These are phyloP conservation scores for Byssoonygena ceratinophila DNA, from an alignment of 2,329 filamentous ascomycete genomes.

Conservation along the genomic window DNA sequence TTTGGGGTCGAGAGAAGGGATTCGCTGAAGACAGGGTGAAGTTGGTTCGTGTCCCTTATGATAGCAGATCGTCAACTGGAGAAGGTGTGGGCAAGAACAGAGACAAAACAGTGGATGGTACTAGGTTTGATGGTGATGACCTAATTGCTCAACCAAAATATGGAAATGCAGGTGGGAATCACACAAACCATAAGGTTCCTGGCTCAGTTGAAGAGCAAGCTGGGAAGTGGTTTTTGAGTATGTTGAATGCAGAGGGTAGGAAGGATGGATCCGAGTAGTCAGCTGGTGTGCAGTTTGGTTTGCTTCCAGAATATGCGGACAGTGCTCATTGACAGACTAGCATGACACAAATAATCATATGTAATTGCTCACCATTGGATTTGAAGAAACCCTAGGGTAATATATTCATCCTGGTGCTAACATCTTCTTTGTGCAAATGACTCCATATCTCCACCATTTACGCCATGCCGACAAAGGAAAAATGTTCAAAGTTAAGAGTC, in stretches of 20 bases:
- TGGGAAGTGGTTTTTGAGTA: conserved; percentile 13
- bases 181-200: not conserved
- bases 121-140: not conserved
- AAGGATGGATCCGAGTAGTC: not conserved
- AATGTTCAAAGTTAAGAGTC: not conserved
- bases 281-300: no score
- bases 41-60: conserved; percentile 12
- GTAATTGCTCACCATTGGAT: conserved; percentile 1
- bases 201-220: conserved; percentile 13
- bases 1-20: conserved; percentile 34
- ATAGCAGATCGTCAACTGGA: not conserved
- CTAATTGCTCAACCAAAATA: not conserved
- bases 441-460: conserved; percentile 9
- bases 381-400: not conserved
- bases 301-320: no score
- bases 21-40: conserved; percentile 31
- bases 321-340: no score
- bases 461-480: conserved; percentile 8
- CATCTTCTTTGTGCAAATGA: conserved; percentile 7
- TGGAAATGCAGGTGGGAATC: not conserved
- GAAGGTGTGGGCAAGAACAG: not conserved
- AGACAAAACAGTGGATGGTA: not conserved
- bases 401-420: not conserved
- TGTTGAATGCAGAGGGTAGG: not conserved
- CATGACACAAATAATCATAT: not conserved